Percentiles rank a stretch among this genome's conserved stretches.
Evolutionary conservation across 352 stramenopile genomes (phyloP).

Genomic region (Elongisporangium undulatum): DNA sequence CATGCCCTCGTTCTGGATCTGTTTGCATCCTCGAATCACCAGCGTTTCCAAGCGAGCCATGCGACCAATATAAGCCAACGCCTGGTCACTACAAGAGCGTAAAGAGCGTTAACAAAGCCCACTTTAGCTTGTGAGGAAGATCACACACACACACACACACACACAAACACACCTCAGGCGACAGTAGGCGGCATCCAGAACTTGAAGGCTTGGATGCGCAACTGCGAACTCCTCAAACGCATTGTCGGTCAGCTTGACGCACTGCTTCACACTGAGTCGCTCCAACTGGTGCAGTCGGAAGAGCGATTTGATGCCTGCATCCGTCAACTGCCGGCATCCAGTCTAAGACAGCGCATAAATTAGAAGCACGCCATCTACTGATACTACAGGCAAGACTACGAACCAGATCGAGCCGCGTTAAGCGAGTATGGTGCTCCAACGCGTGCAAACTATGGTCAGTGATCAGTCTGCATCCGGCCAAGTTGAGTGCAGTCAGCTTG

Average conservation of each 20-base stretch:
- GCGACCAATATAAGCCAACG: constrained; percentile 25
- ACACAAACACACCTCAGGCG: constrained; percentile 48
- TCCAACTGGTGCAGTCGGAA: constrained; percentile 36
- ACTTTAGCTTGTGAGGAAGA: too few relatives aligned
- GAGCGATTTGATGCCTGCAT: constrained; percentile 49
- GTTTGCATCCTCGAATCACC: constrained; percentile 38
- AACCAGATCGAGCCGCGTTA: constrained; percentile 60
- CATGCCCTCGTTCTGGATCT: constrained; percentile 32
- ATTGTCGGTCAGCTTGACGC: constrained; percentile 41
- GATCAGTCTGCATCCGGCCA: constrained; percentile 56
- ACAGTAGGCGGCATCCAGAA: constrained; percentile 57
- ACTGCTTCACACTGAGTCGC: constrained; percentile 51
- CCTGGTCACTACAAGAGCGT: constrained; percentile 15
- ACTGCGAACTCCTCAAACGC: constrained; percentile 36
- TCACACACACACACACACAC: too few relatives aligned
- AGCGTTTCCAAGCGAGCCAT: constrained; percentile 32
- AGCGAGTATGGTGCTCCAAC: constrained; percentile 24
- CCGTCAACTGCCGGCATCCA: constrained; percentile 46
- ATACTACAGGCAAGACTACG: neutral
- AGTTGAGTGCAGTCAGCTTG: constrained; percentile 45
- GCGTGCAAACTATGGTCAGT: constrained; percentile 49
- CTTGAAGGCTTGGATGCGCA: constrained; percentile 29
- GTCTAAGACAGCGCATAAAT: constrained; percentile 16
- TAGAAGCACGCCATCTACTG: neutral
- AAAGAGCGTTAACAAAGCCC: neutral